Evolutionary conservation across 208 protist genomes (phyloP).

Genomic region (Trypanosoma platydactyli): DNA sequence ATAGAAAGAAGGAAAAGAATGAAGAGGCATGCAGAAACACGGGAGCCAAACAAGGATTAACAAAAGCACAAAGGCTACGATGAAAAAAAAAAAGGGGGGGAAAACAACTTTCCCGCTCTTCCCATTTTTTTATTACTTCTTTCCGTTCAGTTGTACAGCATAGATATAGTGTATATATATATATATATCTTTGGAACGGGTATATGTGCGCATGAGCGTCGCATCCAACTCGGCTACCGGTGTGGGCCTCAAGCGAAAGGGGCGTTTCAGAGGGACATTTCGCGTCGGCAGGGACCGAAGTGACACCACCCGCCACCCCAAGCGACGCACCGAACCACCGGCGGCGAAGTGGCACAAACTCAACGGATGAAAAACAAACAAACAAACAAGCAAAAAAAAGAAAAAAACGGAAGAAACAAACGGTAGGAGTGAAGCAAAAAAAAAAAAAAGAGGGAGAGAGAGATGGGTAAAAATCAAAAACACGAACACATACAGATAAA

Average conservation of each 20-base stretch:
- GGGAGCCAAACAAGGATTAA: too few relatives aligned
- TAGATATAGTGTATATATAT: neutral
- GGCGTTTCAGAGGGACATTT: neutral
- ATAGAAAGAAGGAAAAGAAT: too few relatives aligned
- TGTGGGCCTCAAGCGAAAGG: slow-evolving; percentile 23
- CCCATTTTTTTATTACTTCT: slow-evolving; percentile 3
- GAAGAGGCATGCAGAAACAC: too few relatives aligned
- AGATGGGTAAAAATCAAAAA: slow-evolving; percentile 1
- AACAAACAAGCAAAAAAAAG: slow-evolving; percentile 22
- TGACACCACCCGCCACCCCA: neutral
- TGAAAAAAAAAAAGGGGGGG: too few relatives aligned
- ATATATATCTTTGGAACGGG: slow-evolving; percentile 8
- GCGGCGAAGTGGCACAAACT: too few relatives aligned
- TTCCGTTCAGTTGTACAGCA: too few relatives aligned
- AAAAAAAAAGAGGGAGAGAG: slow-evolving; percentile 7
- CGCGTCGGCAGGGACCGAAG: neutral
- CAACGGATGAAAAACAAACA: too few relatives aligned
- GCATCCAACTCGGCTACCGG: slow-evolving; percentile 19
- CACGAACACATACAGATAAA: slow-evolving; percentile 11
- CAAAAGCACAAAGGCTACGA: too few relatives aligned
- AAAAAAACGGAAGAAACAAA: neutral
- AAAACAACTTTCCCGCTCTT: too few relatives aligned
- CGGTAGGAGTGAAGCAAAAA: neutral
- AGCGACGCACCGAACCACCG: slow-evolving; percentile 29
- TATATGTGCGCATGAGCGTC: neutral